These are phyloP conservation scores for Thymus quinquecostatus DNA, from an alignment of 257 asterid genomes.

Conservation along the genomic window DNA sequence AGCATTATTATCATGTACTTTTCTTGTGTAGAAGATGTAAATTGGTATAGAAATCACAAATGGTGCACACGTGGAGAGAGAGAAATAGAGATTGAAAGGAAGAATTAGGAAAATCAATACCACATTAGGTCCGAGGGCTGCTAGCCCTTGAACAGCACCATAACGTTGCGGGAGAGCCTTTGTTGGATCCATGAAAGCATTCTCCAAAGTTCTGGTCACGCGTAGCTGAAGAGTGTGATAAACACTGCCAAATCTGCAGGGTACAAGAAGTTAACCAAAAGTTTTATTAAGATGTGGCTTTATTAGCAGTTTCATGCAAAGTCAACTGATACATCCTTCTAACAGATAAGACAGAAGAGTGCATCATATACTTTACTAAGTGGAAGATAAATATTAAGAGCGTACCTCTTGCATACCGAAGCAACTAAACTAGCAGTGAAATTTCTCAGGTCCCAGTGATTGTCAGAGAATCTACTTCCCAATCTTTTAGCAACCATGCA, in stretches of 20 bases:
- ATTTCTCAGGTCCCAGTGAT: slow-evolving; percentile 93
- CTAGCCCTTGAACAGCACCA: slow-evolving; percentile 97
- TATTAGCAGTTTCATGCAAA: slow-evolving; percentile 13
- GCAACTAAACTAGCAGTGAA: slow-evolving; percentile 86
- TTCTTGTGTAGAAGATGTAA: neutral
- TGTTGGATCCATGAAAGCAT: slow-evolving; percentile 83
- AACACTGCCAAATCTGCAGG: slow-evolving; percentile 78
- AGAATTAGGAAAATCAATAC: slow-evolving; percentile 42
- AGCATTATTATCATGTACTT: neutral
- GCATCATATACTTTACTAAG: neutral
- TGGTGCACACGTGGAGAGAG: neutral
- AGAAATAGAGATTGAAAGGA: neutral
- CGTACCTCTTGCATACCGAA: slow-evolving; percentile 86
- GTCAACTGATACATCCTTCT: slow-evolving; percentile 19
- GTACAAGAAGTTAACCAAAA: slow-evolving; percentile 4
- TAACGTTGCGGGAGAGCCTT: slow-evolving; percentile 93
- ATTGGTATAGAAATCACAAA: neutral
- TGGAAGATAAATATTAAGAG: slow-evolving; percentile 34
- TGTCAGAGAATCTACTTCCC: slow-evolving; percentile 80
- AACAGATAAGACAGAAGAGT: slow-evolving; percentile 21
- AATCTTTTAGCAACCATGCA: slow-evolving; percentile 90
- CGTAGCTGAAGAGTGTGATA: slow-evolving; percentile 92
- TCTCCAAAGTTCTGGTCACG: slow-evolving; percentile 81
- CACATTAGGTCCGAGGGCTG: slow-evolving; percentile 94
- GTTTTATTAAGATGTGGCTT: neutral